Evolutionary conservation across 768 basidiomycete genomes (phyloP), one percentile per base, ranked within the genome.

Genomic region (Fomitopsis pulvina): DNA sequence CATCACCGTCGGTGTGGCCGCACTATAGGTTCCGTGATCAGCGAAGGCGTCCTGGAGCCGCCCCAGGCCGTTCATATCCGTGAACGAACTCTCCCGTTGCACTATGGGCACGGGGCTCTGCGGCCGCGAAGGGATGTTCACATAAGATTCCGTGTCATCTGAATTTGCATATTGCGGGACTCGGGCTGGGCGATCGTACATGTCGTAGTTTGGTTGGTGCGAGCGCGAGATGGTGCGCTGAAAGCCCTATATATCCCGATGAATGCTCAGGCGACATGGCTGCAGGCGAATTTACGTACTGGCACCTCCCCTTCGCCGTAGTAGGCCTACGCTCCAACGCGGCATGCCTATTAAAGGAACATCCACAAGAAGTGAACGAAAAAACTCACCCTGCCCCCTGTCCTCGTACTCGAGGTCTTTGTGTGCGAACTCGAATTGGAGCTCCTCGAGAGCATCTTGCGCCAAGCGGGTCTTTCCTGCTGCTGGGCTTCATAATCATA

Each of bases 11-110:
- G 58, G 50, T 6, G 52, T 43, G 11, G 57, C 48, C 10, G 54
- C 54, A 0, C 52, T 52, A 40, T 52, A 59, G 8, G 53, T 42
- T 24, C 49, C 60, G 41, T 59, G 53, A 48, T 60, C 60, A 4
- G 59, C 54, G 48, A 64, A 64, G 3, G 57, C 60, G 7, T 61
- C 57, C 46, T 58, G 59, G 1, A 64, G 49, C 20, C 63, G 61
- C 14, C 39, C 39, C 3, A 46, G 45, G 18, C 34, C 34, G 34
- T 37, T 37, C 34, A 37, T 37, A 37, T 37, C 34, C 14, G 55
- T 50, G 4, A 61, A 52, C 6, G 63, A 62, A 50, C 59, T 61
- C 47, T 64, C 61, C 11, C 63, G 56, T 48, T 64, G 61, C 7
- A 62, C 60, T 44, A 62, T 57, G 10, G 63, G 63, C 5, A 62